Evolutionary conservation across 202 grass and related monocot genomes (phyloP), one percentile per base, ranked within the genome.

Genomic region (Tripidium arundinaceum): DNA sequence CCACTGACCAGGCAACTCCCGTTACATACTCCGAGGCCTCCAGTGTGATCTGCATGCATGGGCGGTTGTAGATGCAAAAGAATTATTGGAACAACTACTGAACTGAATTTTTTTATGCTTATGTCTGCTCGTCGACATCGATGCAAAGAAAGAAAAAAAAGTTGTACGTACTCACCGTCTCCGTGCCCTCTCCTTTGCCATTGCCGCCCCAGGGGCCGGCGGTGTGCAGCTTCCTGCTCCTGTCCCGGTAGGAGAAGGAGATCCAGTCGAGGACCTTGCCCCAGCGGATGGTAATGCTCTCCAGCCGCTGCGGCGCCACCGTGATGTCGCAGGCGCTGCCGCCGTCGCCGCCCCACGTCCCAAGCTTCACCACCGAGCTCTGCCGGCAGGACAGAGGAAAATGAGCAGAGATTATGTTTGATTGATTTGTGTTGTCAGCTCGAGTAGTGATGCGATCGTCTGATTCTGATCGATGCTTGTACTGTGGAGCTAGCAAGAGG

Each of bases 251-350:
- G 68, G 79, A 26, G 68, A 73, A 82, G 68, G 68, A 2, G 57
- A 73, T 52, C 8, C 28, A 82, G 57, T 82, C 68, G 57, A 82
- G 6, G 40, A 82, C 31, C 68, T 82, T 82, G 68, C 79, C 68
- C 29, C 42, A 37, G 4, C 79, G 58, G 58, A 82, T 16, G 28
- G 41, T 11, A 2, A 81, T 19, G 68, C 39, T 81, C 55, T 45
- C 55, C 39, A 81, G 68, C 54, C 79, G 67, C 68, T 19, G 57
- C 79, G 68, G 69, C 79, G 68, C 79, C 41, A 52, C 79, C 8
- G 68, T 39, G 58, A 82, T 11, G 69, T 82, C 79, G 41, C 7
- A 33, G 12, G 42, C 12, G 68, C 6, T 11, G 4, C 69, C 79
- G 29, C 29, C 42, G 58, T 82, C 42, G 3, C 79, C 69, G 57